phyloP scores from a whole-genome alignment of 495 filamentous ascomycete species.

The Peziza echinospora region DNA sequence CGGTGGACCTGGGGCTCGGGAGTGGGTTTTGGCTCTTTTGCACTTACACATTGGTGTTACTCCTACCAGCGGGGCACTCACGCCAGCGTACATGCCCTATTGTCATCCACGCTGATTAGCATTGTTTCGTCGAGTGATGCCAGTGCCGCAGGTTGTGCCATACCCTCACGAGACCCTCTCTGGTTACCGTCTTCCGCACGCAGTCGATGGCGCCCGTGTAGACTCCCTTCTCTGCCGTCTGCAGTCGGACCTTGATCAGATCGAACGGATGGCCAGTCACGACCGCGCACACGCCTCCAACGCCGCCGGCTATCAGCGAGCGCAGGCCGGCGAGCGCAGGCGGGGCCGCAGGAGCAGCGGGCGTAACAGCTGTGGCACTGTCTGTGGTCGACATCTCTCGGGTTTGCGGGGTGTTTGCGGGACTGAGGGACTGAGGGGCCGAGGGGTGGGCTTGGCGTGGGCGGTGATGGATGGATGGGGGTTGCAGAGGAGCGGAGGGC shows the following conservation, averaged over 20 bases:
- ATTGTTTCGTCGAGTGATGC: not conserved
- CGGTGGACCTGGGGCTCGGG: not conserved
- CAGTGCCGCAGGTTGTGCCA: not conserved
- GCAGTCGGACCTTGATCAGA: conserved; percentile 86
- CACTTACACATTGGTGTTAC: conserved; percentile 98
- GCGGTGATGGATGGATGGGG: no score
- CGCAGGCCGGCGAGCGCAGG: conserved; percentile 29
- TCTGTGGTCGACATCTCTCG: no score
- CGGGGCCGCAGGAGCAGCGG: not conserved
- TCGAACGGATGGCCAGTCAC: conserved; percentile 89
- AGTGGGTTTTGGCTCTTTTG: not conserved
- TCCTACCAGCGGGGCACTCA: conserved; percentile 78
- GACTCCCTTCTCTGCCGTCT: conserved; percentile 85
- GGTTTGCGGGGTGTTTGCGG: no score
- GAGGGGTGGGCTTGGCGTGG: no score
- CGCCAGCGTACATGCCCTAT: conserved; percentile 84
- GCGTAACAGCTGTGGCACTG: conserved; percentile 13
- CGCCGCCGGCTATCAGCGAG: conserved; percentile 72
- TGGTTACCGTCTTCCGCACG: conserved; percentile 62
- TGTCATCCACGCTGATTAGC: conserved; percentile 2
- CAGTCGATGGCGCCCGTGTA: conserved; percentile 84
- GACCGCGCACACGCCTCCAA: conserved; percentile 84
- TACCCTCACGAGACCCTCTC: conserved; percentile 57
- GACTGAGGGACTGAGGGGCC: no score
- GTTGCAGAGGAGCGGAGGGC: no score